These are phyloP conservation scores for Sporothrix protearum DNA, from an alignment of 2,329 filamentous ascomycete genomes.

Conservation along the genomic window DNA sequence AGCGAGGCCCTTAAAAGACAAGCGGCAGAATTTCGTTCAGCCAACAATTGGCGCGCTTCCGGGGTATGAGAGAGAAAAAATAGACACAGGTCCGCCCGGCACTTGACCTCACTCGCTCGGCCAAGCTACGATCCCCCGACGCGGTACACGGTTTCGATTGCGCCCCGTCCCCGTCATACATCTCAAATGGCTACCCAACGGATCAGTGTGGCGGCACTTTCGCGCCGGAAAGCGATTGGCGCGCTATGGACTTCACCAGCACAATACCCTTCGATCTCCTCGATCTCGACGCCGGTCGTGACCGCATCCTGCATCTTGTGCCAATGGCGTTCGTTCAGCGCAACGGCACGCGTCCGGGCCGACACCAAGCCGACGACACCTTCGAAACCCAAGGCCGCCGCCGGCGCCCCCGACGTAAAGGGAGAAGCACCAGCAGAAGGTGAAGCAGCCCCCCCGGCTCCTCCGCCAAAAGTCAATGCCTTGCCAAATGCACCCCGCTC, in stretches of 20 bases:
- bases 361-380: constrained; percentile 22
- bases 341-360: constrained; percentile 24
- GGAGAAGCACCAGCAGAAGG: not conserved
- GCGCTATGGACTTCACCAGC: constrained; percentile 4
- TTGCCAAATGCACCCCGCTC: constrained; percentile 57
- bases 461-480: constrained; percentile 29
- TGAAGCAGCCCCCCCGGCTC: not conserved
- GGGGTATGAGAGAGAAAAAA: not conserved
- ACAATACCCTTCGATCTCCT: not conserved
- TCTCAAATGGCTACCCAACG: constrained; percentile 15
- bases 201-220: not conserved
- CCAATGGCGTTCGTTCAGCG: constrained; percentile 42
- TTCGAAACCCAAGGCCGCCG: not conserved
- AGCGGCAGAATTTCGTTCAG: constrained; percentile 7
- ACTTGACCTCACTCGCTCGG: not conserved
- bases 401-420: not conserved
- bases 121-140: constrained; percentile 12
- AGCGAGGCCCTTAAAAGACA: too few species aligned
- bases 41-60: not conserved
- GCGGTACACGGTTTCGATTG: not conserved
- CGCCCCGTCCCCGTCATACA: not conserved
- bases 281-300: not conserved
- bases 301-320: constrained; percentile 45
- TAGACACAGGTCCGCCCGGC: constrained; percentile 8
- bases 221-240: not conserved